phyloP scores from a whole-genome alignment of 805 yeast genomes.

The Starmerella ratchasimensis region DNA sequence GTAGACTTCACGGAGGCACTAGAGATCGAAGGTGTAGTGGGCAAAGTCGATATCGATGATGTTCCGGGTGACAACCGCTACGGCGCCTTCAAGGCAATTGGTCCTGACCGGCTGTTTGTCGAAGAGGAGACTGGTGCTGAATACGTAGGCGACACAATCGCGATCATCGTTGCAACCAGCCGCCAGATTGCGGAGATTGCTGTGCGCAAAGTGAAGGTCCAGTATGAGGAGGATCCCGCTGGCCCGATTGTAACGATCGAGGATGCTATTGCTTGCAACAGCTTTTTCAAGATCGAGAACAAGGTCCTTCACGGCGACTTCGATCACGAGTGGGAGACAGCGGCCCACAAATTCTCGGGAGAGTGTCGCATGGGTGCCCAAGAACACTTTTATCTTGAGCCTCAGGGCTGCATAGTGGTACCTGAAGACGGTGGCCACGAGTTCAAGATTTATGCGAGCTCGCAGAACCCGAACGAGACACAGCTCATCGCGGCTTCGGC shows the following conservation, averaged over 20 bases:
- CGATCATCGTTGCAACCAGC: constrained; percentile 30
- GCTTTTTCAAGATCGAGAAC: constrained; percentile 30
- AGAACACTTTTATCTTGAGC: constrained; percentile 38
- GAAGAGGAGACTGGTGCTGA: constrained; percentile 31
- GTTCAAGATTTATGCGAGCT: constrained; percentile 32
- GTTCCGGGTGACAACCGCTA: constrained; percentile 30
- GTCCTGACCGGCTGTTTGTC: constrained; percentile 31
- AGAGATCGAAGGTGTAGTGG: constrained; percentile 32
- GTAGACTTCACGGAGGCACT: constrained; percentile 31
- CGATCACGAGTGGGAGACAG: constrained; percentile 27
- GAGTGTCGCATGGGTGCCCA: constrained; percentile 34
- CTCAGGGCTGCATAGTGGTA: constrained; percentile 33
- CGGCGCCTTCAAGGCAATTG: constrained; percentile 31
- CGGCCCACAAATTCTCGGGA: constrained; percentile 30
- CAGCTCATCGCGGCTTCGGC: constrained; percentile 33
- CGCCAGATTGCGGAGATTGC: constrained; percentile 33
- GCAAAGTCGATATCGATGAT: constrained; percentile 32
- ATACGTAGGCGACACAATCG: constrained; percentile 35
- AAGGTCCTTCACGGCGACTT: constrained; percentile 31
- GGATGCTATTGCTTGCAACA: constrained; percentile 32
- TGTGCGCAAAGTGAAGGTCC: constrained; percentile 31
- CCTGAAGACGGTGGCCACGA: constrained; percentile 35
- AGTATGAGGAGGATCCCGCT: constrained; percentile 28
- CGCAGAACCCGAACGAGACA: constrained; percentile 36
- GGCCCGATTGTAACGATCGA: constrained; percentile 31